These are phyloP conservation scores for Pholiota adiposa DNA, from an alignment of 1,284 basidiomycete species.

Conservation along the genomic window DNA sequence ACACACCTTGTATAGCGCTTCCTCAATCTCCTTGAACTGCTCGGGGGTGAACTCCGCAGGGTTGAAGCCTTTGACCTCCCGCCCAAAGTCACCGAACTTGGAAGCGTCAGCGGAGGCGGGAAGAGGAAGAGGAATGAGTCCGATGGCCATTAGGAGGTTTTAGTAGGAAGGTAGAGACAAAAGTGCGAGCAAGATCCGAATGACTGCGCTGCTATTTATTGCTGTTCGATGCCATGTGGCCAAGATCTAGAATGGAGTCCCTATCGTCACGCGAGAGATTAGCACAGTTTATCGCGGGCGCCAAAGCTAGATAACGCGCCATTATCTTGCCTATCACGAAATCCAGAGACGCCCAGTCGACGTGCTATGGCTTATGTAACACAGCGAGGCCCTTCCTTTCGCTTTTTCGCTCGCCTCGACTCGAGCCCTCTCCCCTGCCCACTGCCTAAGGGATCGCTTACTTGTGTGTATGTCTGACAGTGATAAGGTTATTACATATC, in stretches of 20 bases:
- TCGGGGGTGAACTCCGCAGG: slow-evolving; percentile 65
- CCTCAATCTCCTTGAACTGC: slow-evolving; percentile 60
- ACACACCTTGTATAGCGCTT: slow-evolving; percentile 70
- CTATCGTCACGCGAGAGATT: neutral
- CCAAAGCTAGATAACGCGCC: neutral
- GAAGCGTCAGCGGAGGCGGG: slow-evolving; percentile 62
- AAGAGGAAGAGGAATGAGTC: slow-evolving; percentile 58
- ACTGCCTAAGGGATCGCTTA: too few relatives aligned
- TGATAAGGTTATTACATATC: too few relatives aligned
- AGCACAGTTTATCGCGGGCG: neutral
- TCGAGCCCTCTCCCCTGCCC: too few relatives aligned
- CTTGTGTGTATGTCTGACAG: too few relatives aligned
- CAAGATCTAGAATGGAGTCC: neutral
- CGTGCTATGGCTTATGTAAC: too few relatives aligned
- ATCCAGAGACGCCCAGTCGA: too few relatives aligned
- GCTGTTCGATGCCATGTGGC: slow-evolving; percentile 1
- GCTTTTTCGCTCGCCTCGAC: too few relatives aligned
- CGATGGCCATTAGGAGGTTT: slow-evolving; percentile 51
- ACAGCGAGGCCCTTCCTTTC: too few relatives aligned
- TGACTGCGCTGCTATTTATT: slow-evolving; percentile 8
- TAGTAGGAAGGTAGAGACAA: neutral
- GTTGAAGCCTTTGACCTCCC: slow-evolving; percentile 65
- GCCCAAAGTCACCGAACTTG: slow-evolving; percentile 65
- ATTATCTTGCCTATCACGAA: too few relatives aligned
- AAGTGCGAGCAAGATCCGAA: slow-evolving; percentile 5